Evolutionary conservation across 2,329 filamentous ascomycete species (phyloP).

Genomic region (Xylariaceae sp.): DNA sequence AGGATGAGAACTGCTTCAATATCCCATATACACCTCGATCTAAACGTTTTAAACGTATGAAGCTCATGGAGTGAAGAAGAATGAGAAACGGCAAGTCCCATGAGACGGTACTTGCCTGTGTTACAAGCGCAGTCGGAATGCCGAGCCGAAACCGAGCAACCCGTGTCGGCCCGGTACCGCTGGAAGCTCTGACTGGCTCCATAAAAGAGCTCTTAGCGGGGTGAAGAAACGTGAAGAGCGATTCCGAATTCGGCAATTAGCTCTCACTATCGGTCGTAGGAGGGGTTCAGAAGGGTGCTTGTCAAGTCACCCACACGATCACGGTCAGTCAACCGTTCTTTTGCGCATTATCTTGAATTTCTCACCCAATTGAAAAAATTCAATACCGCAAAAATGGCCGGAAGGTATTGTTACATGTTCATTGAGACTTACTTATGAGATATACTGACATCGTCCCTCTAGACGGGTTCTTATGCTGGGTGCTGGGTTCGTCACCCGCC

Average conservation of each 20-base stretch:
- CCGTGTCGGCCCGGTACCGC: background rate
- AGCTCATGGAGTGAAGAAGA: too few relatives aligned
- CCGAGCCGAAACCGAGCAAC: background rate
- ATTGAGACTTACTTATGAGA: background rate
- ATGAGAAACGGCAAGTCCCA: too few relatives aligned
- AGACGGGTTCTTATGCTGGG: conserved; percentile 43
- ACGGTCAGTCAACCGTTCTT: background rate
- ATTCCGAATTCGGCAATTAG: conserved; percentile 16
- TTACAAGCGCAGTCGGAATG: background rate
- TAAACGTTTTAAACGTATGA: too few relatives aligned
- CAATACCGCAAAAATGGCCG: conserved; percentile 8
- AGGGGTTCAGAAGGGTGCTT: conserved; percentile 2
- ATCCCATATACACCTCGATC: too few relatives aligned
- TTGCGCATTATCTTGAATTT: background rate
- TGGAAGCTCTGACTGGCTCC: background rate
- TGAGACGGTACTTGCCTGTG: background rate
- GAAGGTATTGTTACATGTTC: conserved; percentile 1
- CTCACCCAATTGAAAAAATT: background rate
- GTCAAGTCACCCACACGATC: background rate
- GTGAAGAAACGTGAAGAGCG: background rate
- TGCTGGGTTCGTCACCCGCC: conserved; percentile 43
- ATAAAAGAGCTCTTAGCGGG: conserved; percentile 2
- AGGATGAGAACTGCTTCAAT: too few relatives aligned
- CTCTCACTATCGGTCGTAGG: conserved; percentile 2
- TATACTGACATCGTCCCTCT: conserved; percentile 4